Evolutionary conservation across 2,329 filamentous ascomycete species (phyloP), one percentile per base, ranked within the genome.

Genomic region (Cercospora sp.): DNA sequence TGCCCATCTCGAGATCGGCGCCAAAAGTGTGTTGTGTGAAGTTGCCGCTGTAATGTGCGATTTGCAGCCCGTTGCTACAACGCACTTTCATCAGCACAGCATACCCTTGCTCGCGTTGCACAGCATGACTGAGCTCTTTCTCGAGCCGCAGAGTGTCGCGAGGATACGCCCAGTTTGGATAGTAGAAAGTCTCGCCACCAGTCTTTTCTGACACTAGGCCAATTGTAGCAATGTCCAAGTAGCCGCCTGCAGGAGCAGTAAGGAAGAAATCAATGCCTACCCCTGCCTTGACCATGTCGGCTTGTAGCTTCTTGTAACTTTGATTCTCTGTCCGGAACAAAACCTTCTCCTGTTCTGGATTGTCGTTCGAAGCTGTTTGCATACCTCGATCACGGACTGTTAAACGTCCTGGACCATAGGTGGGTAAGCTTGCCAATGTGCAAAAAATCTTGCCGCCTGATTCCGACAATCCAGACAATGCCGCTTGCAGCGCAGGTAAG

Each of bases 1-100:
- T 88, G 30, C 95, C 95, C 75, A 99, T 92, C 78, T 99, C 94
- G 55, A 99, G 87, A 80, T 99, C 95, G 3, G 94, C 93, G 10
- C 93, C 94, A 77, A 97, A 97, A 0, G 92, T 95, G 81, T 97
- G 93, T 77, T 99, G 95, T 61, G 96, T 87, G 78, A 98, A 99
- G 81, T 97, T 97, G 73, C 95, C 95, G 76, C 97, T 93, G 77
- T 99, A 99, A n/a, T 89, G 88, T 16, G 92, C 89, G 16, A 99
- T 91, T 78, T 99, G 95, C 63, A 99, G 85, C 18, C 95, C 95
- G 75, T 97, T 99, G 18, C 94, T 97, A 82, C 95, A 99, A 70
- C 95, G 91, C 67, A 99, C 94, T 84, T 99, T 99, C 92, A 99
- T 96, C 74, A 99, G 84, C 21, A 93, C 93, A 80, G 97, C 94